Conservation (phyloP, 75 land plant genomes). For the Cunninghamia lanceolata region DNA sequence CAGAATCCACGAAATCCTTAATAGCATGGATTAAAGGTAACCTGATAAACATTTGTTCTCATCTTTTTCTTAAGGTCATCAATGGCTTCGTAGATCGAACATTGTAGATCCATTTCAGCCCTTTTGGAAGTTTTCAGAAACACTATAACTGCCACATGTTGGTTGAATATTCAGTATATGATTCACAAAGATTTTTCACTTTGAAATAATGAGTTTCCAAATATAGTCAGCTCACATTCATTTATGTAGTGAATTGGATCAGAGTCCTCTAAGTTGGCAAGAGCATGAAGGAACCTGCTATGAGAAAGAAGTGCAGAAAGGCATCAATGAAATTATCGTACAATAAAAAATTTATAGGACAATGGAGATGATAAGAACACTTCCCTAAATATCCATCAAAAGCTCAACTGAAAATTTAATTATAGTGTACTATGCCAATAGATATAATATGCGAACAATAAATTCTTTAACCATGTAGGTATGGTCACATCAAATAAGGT, state of each 20-base stretch:
- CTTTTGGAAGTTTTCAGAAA: constrained; percentile 7
- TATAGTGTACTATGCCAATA: background rate
- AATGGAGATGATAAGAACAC: background rate
- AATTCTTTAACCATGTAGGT: background rate
- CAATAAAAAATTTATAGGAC: background rate
- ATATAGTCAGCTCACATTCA: constrained; percentile 5
- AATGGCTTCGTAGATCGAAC: background rate
- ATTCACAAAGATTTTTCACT: background rate
- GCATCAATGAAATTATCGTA: background rate
- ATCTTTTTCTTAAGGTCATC: constrained; percentile 10
- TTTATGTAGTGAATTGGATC: constrained; percentile 5
- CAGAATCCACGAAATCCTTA: background rate
- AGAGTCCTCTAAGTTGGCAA: background rate
- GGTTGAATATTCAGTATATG: background rate
- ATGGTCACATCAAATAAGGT: background rate
- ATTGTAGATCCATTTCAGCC: constrained; percentile 6
- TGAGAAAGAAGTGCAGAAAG: background rate
- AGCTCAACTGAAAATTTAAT: background rate
- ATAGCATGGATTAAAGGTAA: background rate
- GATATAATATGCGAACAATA: background rate
- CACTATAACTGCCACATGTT: background rate
- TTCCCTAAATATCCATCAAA: background rate
- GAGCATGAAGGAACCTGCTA: constrained; percentile 9
- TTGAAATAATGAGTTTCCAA: background rate
- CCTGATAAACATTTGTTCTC: constrained; percentile 4